phyloP scores from a whole-genome alignment of 2,329 filamentous ascomycete species.

The Alternaria hordeiaustralica region DNA sequence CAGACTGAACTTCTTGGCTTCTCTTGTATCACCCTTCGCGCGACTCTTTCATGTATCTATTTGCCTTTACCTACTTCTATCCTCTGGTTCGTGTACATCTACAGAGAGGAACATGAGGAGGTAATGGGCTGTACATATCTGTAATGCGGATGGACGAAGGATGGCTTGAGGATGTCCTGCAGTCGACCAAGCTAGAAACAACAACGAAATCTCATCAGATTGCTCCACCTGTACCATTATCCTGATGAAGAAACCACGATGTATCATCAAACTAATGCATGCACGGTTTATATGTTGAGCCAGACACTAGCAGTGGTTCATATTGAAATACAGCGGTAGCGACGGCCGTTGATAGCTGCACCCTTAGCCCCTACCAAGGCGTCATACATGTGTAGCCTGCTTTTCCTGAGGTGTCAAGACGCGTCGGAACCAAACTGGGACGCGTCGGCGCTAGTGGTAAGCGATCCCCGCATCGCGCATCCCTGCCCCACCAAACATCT shows the following conservation, averaged over 20 bases:
- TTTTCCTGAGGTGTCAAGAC: constrained; percentile 8
- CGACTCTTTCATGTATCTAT: constrained; percentile 28
- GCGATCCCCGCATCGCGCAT: constrained; percentile 16
- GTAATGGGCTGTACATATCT: constrained; percentile 23
- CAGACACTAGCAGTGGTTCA: not conserved
- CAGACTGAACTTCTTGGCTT: constrained; percentile 24
- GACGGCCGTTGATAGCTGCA: not conserved
- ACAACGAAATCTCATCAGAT: constrained; percentile 23
- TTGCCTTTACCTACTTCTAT: constrained; percentile 30
- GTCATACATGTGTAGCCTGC: not conserved
- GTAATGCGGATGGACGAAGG: constrained; percentile 34
- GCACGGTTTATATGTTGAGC: constrained; percentile 3
- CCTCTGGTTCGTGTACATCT: constrained; percentile 30
- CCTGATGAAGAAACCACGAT: not conserved
- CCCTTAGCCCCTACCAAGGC: not conserved
- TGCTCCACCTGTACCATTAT: not conserved
- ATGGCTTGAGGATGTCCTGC: constrained; percentile 29
- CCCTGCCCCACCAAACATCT: constrained; percentile 13
- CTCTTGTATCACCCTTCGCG: constrained; percentile 11
- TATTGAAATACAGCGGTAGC: not conserved
- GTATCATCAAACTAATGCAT: not conserved
- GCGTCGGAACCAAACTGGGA: not conserved
- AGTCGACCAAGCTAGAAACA: constrained; percentile 29
- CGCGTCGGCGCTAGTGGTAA: constrained; percentile 16
- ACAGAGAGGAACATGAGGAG: constrained; percentile 26